Conservation (phyloP, 805 yeast species). For the Komagataella populi region DNA sequence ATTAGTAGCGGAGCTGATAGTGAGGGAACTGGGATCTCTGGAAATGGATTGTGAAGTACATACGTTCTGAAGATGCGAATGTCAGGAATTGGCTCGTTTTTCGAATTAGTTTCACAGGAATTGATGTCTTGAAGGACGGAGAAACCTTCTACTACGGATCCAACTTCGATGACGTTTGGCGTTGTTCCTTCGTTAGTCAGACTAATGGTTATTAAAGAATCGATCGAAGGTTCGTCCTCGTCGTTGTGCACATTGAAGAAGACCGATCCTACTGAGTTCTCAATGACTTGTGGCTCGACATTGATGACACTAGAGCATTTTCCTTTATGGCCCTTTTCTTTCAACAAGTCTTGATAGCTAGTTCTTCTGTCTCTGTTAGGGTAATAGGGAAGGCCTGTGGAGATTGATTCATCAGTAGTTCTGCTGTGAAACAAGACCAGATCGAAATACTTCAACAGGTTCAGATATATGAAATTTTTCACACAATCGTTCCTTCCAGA, state of each 20-base stretch:
- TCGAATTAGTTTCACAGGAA: constrained; percentile 21
- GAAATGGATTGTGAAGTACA: constrained; percentile 41
- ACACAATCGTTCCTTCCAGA: constrained; percentile 14
- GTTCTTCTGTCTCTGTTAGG: constrained; percentile 13
- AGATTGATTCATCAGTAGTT: constrained; percentile 22
- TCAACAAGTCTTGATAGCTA: not conserved
- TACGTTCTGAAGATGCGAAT: constrained; percentile 37
- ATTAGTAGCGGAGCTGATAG: constrained; percentile 18
- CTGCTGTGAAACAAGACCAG: constrained; percentile 35
- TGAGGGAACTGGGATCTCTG: constrained; percentile 16
- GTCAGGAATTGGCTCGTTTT: constrained; percentile 29
- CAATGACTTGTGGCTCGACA: constrained; percentile 14
- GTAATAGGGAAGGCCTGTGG: constrained; percentile 34
- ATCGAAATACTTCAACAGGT: constrained; percentile 37
- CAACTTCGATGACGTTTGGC: constrained; percentile 25
- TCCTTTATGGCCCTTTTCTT: not conserved
- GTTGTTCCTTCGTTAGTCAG: constrained; percentile 14
- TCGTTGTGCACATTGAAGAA: constrained; percentile 2
- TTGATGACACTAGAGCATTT: constrained; percentile 9
- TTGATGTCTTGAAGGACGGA: constrained; percentile 31
- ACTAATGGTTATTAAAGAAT: constrained; percentile 24
- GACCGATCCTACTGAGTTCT: constrained; percentile 18
- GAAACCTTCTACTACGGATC: constrained; percentile 37
- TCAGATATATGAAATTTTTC: constrained; percentile 36
- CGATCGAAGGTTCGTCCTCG: constrained; percentile 5